phyloP scores from a whole-genome alignment of 108 stramenopile genomes.

The Nitzschia inconspicua region DNA sequence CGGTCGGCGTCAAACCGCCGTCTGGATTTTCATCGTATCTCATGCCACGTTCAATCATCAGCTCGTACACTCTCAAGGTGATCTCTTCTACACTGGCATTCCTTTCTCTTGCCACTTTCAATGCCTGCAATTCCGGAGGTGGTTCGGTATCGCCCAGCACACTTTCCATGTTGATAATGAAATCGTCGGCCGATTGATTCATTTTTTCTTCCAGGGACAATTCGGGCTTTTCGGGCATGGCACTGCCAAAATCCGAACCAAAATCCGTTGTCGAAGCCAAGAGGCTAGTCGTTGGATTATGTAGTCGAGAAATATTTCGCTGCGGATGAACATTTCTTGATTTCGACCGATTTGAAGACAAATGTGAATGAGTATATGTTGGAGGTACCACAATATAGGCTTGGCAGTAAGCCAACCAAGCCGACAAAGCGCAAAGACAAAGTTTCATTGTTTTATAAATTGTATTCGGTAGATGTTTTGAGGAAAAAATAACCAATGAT shows the following conservation, averaged over 20 bases:
- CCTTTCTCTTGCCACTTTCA: constrained; percentile 39
- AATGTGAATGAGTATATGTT: too few relatives aligned
- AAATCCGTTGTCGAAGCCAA: constrained; percentile 1
- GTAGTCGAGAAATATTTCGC: too few relatives aligned
- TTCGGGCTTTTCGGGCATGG: constrained; percentile 70
- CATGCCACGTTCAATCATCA: constrained; percentile 82
- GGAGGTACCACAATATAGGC: too few relatives aligned
- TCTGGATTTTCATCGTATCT: constrained; percentile 65
- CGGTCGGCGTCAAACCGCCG: constrained; percentile 59
- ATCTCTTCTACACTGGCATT: constrained; percentile 25
- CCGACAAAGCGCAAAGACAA: too few relatives aligned
- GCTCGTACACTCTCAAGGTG: constrained; percentile 47
- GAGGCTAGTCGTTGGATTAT: background rate
- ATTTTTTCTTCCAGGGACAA: constrained; percentile 52
- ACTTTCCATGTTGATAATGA: constrained; percentile 40
- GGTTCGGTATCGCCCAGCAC: constrained; percentile 48
- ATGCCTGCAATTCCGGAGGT: constrained; percentile 52
- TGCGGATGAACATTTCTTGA: too few relatives aligned
- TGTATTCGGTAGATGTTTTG: too few relatives aligned
- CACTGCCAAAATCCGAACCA: constrained; percentile 61
- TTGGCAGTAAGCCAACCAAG: too few relatives aligned
- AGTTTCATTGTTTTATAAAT: too few relatives aligned
- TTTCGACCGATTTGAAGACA: too few relatives aligned
- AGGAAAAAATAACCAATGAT: too few relatives aligned
- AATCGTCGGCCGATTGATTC: constrained; percentile 49